phyloP scores from a whole-genome alignment of 2,329 filamentous ascomycete genomes.

The Chaetomiaceae sp. region DNA sequence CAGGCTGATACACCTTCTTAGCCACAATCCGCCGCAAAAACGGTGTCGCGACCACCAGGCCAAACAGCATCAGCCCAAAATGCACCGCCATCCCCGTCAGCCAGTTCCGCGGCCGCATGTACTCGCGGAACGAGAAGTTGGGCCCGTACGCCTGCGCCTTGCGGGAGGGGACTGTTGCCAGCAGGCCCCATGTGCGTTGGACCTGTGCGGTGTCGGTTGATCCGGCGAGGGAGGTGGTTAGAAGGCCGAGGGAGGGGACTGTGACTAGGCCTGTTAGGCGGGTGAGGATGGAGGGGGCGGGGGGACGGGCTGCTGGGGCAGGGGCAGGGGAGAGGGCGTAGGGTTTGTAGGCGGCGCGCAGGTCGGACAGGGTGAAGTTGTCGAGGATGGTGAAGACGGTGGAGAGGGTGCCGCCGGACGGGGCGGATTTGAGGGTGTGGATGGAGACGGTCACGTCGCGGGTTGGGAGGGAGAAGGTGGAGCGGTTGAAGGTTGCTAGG shows the following conservation, averaged over 20 bases:
- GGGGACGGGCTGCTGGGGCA: constrained; percentile 28
- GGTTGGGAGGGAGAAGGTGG: constrained; percentile 43
- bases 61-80: constrained; percentile 41
- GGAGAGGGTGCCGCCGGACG: constrained; percentile 63
- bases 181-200: constrained; percentile 59
- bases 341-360: constrained; percentile 43
- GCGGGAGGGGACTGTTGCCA: constrained; percentile 39
- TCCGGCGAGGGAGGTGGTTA: constrained; percentile 49
- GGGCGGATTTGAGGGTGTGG: constrained; percentile 37
- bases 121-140: constrained; percentile 56
- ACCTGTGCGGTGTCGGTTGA: constrained; percentile 51
- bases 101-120: constrained; percentile 46
- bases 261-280: constrained; percentile 46
- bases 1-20: constrained; percentile 46
- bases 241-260: constrained; percentile 49
- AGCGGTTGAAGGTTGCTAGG: constrained; percentile 46
- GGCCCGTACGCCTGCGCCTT: constrained; percentile 52
- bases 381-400: constrained; percentile 60
- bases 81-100: constrained; percentile 37
- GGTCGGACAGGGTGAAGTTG: constrained; percentile 43
- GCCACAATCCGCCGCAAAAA: constrained; percentile 43
- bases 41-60: constrained; percentile 41
- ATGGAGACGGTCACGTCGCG: constrained; percentile 51
- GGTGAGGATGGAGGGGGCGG: constrained; percentile 36
- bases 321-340: constrained; percentile 55